Evolutionary conservation across 495 filamentous ascomycete species (phyloP).

Genomic region (Talaromyces nanjingensis): DNA sequence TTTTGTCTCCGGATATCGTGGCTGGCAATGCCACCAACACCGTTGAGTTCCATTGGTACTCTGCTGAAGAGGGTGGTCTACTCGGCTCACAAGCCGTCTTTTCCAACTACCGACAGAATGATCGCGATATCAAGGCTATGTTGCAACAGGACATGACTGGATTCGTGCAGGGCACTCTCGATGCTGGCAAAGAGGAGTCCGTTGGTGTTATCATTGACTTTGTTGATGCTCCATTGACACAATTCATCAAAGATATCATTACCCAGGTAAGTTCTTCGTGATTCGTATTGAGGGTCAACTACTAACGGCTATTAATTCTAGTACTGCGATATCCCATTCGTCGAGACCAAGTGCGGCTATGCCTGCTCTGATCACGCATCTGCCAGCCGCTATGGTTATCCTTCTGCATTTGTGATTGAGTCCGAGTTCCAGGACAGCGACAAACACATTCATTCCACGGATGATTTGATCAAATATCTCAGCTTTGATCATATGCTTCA

Average conservation of each 20-base stretch:
- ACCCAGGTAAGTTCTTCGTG: conserved; percentile 47
- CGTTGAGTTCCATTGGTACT: conserved; percentile 94
- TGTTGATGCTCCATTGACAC: conserved; percentile 73
- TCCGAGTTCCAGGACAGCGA: conserved; percentile 78
- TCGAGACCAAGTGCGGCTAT: conserved; percentile 93
- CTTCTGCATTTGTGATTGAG: conserved; percentile 93
- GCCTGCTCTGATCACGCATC: conserved; percentile 96
- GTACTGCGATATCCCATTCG: conserved; percentile 88
- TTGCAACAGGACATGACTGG: conserved; percentile 99
- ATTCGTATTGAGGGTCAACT: neutral
- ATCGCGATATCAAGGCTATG: conserved; percentile 87
- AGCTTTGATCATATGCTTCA: conserved; percentile 98
- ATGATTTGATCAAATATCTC: conserved; percentile 81
- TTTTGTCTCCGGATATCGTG: conserved; percentile 45
- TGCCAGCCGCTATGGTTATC: conserved; percentile 93
- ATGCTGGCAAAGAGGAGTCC: conserved; percentile 75
- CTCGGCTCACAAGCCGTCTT: conserved; percentile 86
- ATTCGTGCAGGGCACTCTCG: conserved; percentile 73
- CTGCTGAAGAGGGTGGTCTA: conserved; percentile 85
- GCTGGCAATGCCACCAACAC: conserved; percentile 61
- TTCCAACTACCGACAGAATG: conserved; percentile 66
- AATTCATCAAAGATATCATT: conserved; percentile 87
- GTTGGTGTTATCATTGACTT: conserved; percentile 93
- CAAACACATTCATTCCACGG: conserved; percentile 83
- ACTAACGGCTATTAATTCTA: conserved; percentile 13